These are phyloP conservation scores for Allium sativum DNA, from an alignment of 106 monocot genomes.

Conservation along the genomic window DNA sequence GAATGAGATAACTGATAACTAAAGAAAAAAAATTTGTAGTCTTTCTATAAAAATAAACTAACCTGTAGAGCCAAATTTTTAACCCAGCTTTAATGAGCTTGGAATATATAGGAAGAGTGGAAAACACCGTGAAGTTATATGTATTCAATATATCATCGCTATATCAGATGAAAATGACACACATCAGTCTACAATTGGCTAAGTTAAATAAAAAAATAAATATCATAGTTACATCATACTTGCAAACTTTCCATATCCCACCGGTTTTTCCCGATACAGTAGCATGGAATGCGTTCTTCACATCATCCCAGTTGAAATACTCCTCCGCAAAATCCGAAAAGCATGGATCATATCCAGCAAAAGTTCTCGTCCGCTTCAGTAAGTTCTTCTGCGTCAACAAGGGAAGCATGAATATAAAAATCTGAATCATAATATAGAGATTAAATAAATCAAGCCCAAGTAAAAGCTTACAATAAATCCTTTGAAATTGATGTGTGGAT, in stretches of 20 bases:
- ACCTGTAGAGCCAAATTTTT: constrained; percentile 86
- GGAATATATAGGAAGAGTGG: constrained; percentile 61
- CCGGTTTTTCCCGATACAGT: constrained; percentile 12
- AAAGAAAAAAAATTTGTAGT: no score
- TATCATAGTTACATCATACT: constrained; percentile 11
- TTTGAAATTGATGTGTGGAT: constrained; percentile 52
- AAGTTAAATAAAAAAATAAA: no score
- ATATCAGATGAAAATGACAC: constrained; percentile 5
- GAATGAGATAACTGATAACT: no score
- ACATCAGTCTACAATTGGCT: not conserved
- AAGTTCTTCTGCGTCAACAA: constrained; percentile 8
- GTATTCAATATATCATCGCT: constrained; percentile 45
- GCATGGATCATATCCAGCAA: constrained; percentile 68
- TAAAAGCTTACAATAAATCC: constrained; percentile 48
- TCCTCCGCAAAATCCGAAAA: constrained; percentile 56
- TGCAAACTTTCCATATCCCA: constrained; percentile 60
- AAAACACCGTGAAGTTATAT: constrained; percentile 66
- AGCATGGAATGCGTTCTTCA: constrained; percentile 50
- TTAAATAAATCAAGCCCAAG: not conserved
- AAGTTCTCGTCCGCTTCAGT: constrained; percentile 20
- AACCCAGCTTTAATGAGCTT: constrained; percentile 74
- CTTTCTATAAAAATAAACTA: not conserved
- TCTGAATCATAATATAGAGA: no score
- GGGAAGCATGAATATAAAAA: no score
- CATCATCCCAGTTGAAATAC: constrained; percentile 65